Conservation (phyloP, 176 grass and related monocot species). For the Tuctoria greenei region DNA sequence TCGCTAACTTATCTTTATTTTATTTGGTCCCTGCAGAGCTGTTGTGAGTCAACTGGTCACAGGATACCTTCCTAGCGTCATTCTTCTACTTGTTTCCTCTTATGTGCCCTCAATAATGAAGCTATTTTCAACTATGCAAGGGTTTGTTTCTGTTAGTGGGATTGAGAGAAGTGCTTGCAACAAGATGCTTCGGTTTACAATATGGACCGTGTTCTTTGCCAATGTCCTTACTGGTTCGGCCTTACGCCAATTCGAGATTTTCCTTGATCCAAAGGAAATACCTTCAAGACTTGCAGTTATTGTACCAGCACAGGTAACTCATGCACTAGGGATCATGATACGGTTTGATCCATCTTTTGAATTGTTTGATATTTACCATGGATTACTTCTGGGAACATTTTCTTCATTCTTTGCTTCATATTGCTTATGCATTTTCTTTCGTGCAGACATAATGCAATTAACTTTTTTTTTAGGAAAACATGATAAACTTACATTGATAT, state of each 20-base stretch:
- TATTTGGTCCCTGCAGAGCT: constrained; percentile 64
- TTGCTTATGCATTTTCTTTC: background rate
- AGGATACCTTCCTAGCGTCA: constrained; percentile 92
- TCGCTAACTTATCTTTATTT: constrained; percentile 5
- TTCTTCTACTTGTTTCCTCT: constrained; percentile 78
- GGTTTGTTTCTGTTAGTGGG: constrained; percentile 69
- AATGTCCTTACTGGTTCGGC: constrained; percentile 80
- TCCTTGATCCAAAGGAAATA: constrained; percentile 80
- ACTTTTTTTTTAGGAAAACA: constrained; percentile 4
- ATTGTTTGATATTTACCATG: constrained; percentile 5
- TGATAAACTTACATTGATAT: constrained; percentile 2
- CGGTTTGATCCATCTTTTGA: background rate
- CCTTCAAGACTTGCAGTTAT: constrained; percentile 75
- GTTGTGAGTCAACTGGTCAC: constrained; percentile 87
- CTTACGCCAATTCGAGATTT: constrained; percentile 46
- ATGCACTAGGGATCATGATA: background rate
- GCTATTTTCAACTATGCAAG: constrained; percentile 90
- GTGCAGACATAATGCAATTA: background rate
- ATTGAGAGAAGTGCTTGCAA: constrained; percentile 93
- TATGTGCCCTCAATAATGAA: constrained; percentile 85
- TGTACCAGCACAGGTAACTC: constrained; percentile 75
- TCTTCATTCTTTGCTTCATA: constrained; percentile 24
- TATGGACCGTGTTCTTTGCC: constrained; percentile 91
- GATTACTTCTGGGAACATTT: constrained; percentile 12
- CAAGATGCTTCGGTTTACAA: constrained; percentile 93